phyloP scores from a whole-genome alignment of 495 filamentous ascomycete species.

The Hypoxylon fragiforme region DNA sequence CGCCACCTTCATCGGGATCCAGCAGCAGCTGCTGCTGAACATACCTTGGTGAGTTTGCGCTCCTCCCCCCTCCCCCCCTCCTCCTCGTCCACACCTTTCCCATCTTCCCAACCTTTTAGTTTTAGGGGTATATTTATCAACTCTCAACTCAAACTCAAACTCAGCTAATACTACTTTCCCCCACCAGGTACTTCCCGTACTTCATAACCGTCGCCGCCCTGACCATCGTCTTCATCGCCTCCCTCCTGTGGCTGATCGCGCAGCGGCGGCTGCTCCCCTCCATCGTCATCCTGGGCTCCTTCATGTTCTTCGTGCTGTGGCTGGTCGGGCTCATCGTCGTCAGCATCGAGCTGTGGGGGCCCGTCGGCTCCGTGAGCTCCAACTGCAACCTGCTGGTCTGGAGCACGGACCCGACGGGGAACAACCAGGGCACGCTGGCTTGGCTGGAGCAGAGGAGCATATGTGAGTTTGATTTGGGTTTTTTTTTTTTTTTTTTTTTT shows the following conservation, averaged over 20 bases:
- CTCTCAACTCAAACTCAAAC: no score
- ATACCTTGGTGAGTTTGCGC: constrained; percentile 75
- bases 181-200: constrained; percentile 96
- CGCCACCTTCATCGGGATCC: constrained; percentile 78
- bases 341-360: constrained; percentile 84
- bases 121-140: no score
- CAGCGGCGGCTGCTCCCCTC: constrained; percentile 82
- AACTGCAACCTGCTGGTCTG: constrained; percentile 79
- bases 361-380: constrained; percentile 69
- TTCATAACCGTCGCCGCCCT: constrained; percentile 74
- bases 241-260: constrained; percentile 71
- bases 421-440: constrained; percentile 73
- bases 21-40: constrained; percentile 67
- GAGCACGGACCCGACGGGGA: constrained; percentile 57
- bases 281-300: constrained; percentile 86
- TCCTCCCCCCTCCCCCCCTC: not conserved
- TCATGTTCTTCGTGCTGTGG: constrained; percentile 93
- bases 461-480: constrained; percentile 68
- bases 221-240: constrained; percentile 70
- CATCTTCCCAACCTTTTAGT: no score
- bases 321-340: constrained; percentile 90
- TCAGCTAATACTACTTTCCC: no score
- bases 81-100: not conserved
- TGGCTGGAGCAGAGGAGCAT: constrained; percentile 87
- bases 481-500: no score